phyloP scores from a whole-genome alignment of 192 early-diverging fungal genomes.

The Anaeromyces robustus region DNA sequence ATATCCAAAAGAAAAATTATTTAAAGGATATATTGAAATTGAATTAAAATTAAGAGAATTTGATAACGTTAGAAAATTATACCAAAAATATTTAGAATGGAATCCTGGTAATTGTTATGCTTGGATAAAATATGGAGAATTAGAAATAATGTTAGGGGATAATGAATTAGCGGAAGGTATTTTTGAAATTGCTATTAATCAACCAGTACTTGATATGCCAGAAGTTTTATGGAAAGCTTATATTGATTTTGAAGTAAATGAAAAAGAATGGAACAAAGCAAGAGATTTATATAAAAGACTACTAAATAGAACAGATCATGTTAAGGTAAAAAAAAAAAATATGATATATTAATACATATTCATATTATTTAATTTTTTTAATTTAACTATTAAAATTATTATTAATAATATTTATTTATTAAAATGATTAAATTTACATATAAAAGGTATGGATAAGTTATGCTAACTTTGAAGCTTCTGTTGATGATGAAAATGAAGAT shows the following conservation, averaged over 20 bases:
- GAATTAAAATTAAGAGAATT: slow-evolving; percentile 89
- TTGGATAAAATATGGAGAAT: slow-evolving; percentile 93
- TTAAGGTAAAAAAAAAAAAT: slow-evolving; percentile 51
- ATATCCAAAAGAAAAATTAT: slow-evolving; percentile 81
- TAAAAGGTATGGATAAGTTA: slow-evolving; percentile 67
- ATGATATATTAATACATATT: no score
- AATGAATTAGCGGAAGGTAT: slow-evolving; percentile 67
- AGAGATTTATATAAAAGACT: slow-evolving; percentile 70
- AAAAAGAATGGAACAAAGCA: slow-evolving; percentile 65
- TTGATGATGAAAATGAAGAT: slow-evolving; percentile 24
- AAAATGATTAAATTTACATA: background rate
- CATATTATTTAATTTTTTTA: no score
- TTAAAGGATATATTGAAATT: slow-evolving; percentile 92
- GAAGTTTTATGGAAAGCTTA: slow-evolving; percentile 97
- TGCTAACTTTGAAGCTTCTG: slow-evolving; percentile 75
- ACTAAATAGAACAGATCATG: slow-evolving; percentile 74
- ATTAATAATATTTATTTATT: no score
- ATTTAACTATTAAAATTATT: no score
- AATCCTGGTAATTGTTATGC: slow-evolving; percentile 72
- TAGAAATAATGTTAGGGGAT: slow-evolving; percentile 78
- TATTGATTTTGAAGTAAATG: slow-evolving; percentile 83
- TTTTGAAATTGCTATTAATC: slow-evolving; percentile 79
- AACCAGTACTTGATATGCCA: slow-evolving; percentile 89
- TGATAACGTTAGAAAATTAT: slow-evolving; percentile 77
- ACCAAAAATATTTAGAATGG: slow-evolving; percentile 82